Base-by-base conservation (phyloP, 2,329 filamentous ascomycete genomes). In the Leptographium wingfieldii region DNA sequence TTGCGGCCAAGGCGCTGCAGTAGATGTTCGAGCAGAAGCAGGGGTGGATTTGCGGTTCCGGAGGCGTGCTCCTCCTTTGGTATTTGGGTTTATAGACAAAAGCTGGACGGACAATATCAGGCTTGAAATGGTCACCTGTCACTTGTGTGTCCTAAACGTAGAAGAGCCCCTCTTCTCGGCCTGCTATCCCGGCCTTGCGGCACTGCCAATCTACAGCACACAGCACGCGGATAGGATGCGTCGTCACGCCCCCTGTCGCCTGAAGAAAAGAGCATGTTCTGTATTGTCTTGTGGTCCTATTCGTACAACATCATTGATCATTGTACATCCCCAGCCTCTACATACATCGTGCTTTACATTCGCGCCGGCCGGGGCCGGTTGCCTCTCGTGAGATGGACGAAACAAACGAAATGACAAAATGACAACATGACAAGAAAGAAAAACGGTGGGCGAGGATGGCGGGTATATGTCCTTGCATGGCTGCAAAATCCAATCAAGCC, bases 1-100 rank as follows among this genome's bases (percentile, higher is more conserved):
- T 97, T 74, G 92, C 92, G 61, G 85, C 90, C 73, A 87, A 92
- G 82, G 83, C 82, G 60, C 76, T 86, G 66, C 72, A 83, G 74
- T 84, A 80, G 40, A 46, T 25, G 7, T 12, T 31, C 6, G 27
- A 25, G 19, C 22, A 14, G 19, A 48, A 49, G 14, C 29, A 57
- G 6, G 22, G 27, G 25, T 14, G n/a, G 25, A 9, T 19, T 43
- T 55, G 19, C 19, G 54, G 54, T 11, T 35, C 52, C 29, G 27
- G 49, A 52, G 19, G 25, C 27, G 49, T 51, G 48, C 48, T 51
- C 27, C 48, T 51, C 48, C 27, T 52, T 52, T 52, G 27, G 27
- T 52, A 27, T 52, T 31, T 12, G 14, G 49, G 27, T 52, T 19
- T 52, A 52, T 52, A 31, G 43, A 46, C 43, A 46, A 46, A 46